A percentile compares a stretch with the other conserved stretches of the same genome.
These are phyloP conservation scores for Calcarisporium arbuscula DNA, from an alignment of 2,329 filamentous ascomycete genomes.

Conservation along the genomic window DNA sequence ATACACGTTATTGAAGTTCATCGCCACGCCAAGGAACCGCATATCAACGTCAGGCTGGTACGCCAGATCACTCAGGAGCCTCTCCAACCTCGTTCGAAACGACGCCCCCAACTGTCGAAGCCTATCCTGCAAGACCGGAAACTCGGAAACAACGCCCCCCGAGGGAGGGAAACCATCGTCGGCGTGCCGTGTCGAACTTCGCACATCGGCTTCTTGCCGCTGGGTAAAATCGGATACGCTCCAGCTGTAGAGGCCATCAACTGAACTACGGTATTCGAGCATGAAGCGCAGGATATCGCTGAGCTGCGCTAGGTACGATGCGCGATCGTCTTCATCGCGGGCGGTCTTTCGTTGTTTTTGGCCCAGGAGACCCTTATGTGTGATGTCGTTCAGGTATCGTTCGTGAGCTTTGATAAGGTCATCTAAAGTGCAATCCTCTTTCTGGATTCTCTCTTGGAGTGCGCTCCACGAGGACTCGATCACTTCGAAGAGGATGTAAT, in stretches of 20 bases:
- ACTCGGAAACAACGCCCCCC: slow-evolving; percentile 50
- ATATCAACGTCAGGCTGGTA: slow-evolving; percentile 94
- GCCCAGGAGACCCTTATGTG: slow-evolving; percentile 88
- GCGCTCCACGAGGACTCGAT: slow-evolving; percentile 95
- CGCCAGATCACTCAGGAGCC: slow-evolving; percentile 81
- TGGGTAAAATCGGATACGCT: slow-evolving; percentile 90
- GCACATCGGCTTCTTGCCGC: slow-evolving; percentile 77
- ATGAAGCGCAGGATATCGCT: slow-evolving; percentile 90
- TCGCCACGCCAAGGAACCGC: slow-evolving; percentile 89
- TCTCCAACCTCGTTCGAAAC: slow-evolving; percentile 71
- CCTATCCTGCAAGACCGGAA: slow-evolving; percentile 69
- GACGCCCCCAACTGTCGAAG: slow-evolving; percentile 66
- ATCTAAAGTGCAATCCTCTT: slow-evolving; percentile 85
- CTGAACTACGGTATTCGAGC: slow-evolving; percentile 86
- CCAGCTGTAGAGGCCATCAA: slow-evolving; percentile 92
- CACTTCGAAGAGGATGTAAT: slow-evolving; percentile 98
- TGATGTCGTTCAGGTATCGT: slow-evolving; percentile 87
- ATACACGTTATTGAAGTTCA: slow-evolving; percentile 99
- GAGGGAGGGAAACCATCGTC: no score
- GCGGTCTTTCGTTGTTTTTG: slow-evolving; percentile 46
- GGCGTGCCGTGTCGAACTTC: slow-evolving; percentile 52
- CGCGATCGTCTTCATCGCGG: slow-evolving; percentile 56
- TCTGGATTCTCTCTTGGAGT: slow-evolving; percentile 73
- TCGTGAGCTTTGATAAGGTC: slow-evolving; percentile 91
- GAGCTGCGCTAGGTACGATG: slow-evolving; percentile 81